phyloP scores from a whole-genome alignment of 306 rosid species.

The Elaeagnus macrophylla region DNA sequence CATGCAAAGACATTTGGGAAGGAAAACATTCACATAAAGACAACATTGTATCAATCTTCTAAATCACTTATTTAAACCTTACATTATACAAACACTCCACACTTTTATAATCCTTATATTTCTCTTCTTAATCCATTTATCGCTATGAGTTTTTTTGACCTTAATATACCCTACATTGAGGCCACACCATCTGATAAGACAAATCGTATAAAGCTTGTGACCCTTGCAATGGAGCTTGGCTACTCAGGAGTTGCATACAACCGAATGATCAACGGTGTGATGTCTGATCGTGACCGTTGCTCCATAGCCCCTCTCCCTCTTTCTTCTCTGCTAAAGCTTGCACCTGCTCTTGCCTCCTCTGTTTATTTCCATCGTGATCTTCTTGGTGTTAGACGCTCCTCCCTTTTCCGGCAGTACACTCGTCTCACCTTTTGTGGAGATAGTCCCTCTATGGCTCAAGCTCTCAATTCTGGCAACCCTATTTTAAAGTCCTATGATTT shows the following conservation, averaged over 20 bases:
- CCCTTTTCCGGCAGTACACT: conserved; percentile 85
- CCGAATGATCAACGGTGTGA: conserved; percentile 71
- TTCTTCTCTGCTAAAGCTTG: conserved; percentile 56
- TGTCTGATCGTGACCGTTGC: conserved; percentile 85
- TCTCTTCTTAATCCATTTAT: no score
- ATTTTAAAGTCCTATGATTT: conserved; percentile 74
- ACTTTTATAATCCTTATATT: no score
- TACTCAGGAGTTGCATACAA: conserved; percentile 80
- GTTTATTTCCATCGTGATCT: conserved; percentile 65
- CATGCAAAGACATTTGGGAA: no score
- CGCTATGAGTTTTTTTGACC: conserved; percentile 77
- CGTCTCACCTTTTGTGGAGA: conserved; percentile 66
- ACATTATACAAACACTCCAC: no score
- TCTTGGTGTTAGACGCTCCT: conserved; percentile 41
- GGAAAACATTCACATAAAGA: no score
- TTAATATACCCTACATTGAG: conserved; percentile 50
- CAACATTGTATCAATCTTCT: no score
- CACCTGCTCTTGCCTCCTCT: conserved; percentile 54
- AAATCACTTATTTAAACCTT: no score
- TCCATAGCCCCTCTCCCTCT: conserved; percentile 47
- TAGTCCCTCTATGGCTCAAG: conserved; percentile 32
- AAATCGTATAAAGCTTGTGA: conserved; percentile 46
- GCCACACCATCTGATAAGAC: conserved; percentile 28
- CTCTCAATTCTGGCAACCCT: conserved; percentile 70
- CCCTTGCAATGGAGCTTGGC: conserved; percentile 78